Base-by-base conservation (phyloP, 768 basidiomycete species). In the Termitomyces eurrhizus region DNA sequence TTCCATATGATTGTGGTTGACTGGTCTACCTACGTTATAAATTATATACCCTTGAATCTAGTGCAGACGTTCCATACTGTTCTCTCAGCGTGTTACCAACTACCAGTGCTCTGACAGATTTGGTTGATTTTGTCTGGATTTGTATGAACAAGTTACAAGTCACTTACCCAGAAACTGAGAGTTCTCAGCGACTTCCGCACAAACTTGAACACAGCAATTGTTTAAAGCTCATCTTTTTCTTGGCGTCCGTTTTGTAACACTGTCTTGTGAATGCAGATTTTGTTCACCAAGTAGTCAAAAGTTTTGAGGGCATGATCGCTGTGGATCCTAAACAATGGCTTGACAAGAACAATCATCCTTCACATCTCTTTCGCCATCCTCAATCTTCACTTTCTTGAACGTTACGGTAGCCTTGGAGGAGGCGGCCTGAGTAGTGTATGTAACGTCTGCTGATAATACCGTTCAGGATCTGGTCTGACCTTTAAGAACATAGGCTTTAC, bases 371-470 rank as follows among this genome's bases (percentile, higher is more conserved):
- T 12, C 9, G 18, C 12, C 12, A 42, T n/a, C 29, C 26, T 42
- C 53, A 44, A 32, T 26, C 21, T 7, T 45, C 8, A 5, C 12
- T 14, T 24, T 14, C 24, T 49, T 35, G 32, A 44, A 52, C 58
- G 21, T 42, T 33, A 9, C 24, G 12, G 58, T 16, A 42, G 58
- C 13, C 24, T 42, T 59, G n/a, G 7, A 44, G 26, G 24, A 35
- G 51, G 58, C n/a, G 4, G n/a, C 37, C 24, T 37, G 39, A 21
- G 32, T 55, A 29, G 39, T 50, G 33, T 52, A 61, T 61, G 60
- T 61, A 52, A 57, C 51, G 56, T 61, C 42, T 32, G 56, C 56
- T 55, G 55, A n/a, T 44, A 13, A 8, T 29, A 45, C 26, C 33
- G 6, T 7, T 24, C 42, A 59, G 42, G 42, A 59, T n/a, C n/a